These are phyloP conservation scores for Tetracladium setigerum DNA, from an alignment of 495 filamentous ascomycete genomes.

Conservation along the genomic window DNA sequence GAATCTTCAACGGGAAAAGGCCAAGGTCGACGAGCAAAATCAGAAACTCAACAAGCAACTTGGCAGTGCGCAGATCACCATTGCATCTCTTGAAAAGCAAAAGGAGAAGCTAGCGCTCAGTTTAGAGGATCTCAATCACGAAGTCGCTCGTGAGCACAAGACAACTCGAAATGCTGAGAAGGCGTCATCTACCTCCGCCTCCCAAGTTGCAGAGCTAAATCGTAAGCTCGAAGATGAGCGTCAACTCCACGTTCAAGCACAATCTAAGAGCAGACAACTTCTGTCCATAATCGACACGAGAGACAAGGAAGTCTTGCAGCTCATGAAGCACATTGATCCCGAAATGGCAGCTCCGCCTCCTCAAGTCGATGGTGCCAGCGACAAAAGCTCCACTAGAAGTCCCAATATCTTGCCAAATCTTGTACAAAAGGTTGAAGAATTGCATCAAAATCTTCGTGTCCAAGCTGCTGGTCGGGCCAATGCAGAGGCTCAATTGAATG, in stretches of 20 bases:
- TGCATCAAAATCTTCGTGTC: slow-evolving; percentile 76
- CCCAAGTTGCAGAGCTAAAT: slow-evolving; percentile 84
- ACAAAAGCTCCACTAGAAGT: slow-evolving; percentile 45
- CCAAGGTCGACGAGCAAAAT: slow-evolving; percentile 76
- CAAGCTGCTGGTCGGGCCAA: slow-evolving; percentile 76
- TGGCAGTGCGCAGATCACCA: slow-evolving; percentile 77
- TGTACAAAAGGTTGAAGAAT: slow-evolving; percentile 81
- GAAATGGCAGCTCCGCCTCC: slow-evolving; percentile 48
- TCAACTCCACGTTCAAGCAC: slow-evolving; percentile 78
- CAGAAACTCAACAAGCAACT: slow-evolving; percentile 74
- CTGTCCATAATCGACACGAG: slow-evolving; percentile 69
- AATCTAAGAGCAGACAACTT: slow-evolving; percentile 74
- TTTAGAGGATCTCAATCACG: slow-evolving; percentile 90
- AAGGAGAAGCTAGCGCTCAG: slow-evolving; percentile 88
- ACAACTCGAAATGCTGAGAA: slow-evolving; percentile 88
- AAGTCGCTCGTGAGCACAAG: slow-evolving; percentile 85
- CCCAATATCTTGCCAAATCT: slow-evolving; percentile 58
- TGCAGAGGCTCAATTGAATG: slow-evolving; percentile 76
- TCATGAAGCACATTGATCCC: slow-evolving; percentile 83
- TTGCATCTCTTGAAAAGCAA: slow-evolving; percentile 87
- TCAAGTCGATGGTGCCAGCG: slow-evolving; percentile 25
- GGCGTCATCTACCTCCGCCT: slow-evolving; percentile 68
- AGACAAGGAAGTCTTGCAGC: slow-evolving; percentile 70
- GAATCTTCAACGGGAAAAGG: slow-evolving; percentile 75
- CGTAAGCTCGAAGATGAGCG: slow-evolving; percentile 84